phyloP scores from a whole-genome alignment of 2,329 filamentous ascomycete species.

The Metarhizium sp. region DNA sequence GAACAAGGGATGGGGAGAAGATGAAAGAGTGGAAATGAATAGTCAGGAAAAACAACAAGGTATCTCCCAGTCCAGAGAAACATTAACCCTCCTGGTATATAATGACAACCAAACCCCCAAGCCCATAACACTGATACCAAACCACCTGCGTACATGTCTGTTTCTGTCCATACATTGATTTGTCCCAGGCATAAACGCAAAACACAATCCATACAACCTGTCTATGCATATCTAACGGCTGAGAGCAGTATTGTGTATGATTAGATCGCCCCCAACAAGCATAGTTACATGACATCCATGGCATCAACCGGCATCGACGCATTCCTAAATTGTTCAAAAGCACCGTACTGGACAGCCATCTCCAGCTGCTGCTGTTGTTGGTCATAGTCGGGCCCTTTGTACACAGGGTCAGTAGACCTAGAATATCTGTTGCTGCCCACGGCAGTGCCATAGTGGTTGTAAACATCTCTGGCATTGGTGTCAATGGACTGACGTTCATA shows the following conservation, averaged over 20 bases:
- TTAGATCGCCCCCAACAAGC: background rate
- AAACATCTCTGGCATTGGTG: constrained; percentile 28
- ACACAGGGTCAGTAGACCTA: constrained; percentile 60
- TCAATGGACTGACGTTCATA: constrained; percentile 36
- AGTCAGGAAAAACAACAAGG: background rate
- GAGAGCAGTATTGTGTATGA: background rate
- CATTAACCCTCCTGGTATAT: background rate
- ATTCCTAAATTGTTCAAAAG: constrained; percentile 39
- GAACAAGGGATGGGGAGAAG: background rate
- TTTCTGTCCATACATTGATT: background rate
- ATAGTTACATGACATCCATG: constrained; percentile 33
- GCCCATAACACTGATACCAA: background rate
- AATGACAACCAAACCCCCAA: background rate
- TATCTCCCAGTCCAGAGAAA: background rate
- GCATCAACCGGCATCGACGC: constrained; percentile 36
- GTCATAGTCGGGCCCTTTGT: constrained; percentile 37
- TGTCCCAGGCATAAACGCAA: background rate
- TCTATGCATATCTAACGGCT: background rate
- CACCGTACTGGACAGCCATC: constrained; percentile 63
- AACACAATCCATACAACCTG: background rate
- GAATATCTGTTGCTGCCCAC: constrained; percentile 35
- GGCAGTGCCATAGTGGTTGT: constrained; percentile 33
- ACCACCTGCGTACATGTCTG: background rate
- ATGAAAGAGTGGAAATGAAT: background rate
- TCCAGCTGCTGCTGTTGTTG: constrained; percentile 41